A percentile compares a stretch with the other conserved stretches of the same genome.
phyloP scores from a whole-genome alignment of 2,329 filamentous ascomycete species.

The Alternaria infectoria region DNA sequence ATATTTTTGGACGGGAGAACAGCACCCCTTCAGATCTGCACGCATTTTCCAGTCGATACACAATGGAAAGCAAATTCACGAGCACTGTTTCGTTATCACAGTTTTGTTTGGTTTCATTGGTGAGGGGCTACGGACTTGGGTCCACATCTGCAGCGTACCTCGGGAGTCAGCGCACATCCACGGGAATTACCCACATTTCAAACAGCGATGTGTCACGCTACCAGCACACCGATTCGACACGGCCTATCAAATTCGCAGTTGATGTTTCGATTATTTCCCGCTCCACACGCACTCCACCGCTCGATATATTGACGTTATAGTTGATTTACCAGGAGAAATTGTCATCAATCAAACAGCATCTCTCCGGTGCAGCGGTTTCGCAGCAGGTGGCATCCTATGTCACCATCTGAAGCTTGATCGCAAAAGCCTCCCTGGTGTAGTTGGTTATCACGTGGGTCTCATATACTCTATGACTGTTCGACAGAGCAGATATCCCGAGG shows the following conservation, averaged over 20 bases:
- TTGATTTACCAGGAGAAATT: background rate
- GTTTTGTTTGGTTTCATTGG: background rate
- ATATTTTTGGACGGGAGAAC: background rate
- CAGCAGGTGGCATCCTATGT: background rate
- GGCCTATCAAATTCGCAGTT: background rate
- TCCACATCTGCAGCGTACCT: background rate
- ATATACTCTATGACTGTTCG: slow-evolving; percentile 7
- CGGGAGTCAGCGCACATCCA: background rate
- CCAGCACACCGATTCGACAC: background rate
- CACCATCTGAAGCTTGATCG: background rate
- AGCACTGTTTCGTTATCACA: background rate
- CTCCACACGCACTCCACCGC: background rate
- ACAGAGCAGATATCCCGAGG: slow-evolving; percentile 11
- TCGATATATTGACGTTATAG: rapidly evolving
- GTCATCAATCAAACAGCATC: slow-evolving; percentile 1
- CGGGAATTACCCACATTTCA: background rate
- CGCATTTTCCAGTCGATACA: background rate
- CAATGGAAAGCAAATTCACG: background rate
- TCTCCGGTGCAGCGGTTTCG: background rate
- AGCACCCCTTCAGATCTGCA: background rate
- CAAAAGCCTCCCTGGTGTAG: slow-evolving; percentile 13
- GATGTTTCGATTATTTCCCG: background rate
- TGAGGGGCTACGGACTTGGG: background rate
- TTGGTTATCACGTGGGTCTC: slow-evolving; percentile 19
- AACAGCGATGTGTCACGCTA: background rate